phyloP scores from a whole-genome alignment of 768 basidiomycete genomes.

The Tylopilus sp. region DNA sequence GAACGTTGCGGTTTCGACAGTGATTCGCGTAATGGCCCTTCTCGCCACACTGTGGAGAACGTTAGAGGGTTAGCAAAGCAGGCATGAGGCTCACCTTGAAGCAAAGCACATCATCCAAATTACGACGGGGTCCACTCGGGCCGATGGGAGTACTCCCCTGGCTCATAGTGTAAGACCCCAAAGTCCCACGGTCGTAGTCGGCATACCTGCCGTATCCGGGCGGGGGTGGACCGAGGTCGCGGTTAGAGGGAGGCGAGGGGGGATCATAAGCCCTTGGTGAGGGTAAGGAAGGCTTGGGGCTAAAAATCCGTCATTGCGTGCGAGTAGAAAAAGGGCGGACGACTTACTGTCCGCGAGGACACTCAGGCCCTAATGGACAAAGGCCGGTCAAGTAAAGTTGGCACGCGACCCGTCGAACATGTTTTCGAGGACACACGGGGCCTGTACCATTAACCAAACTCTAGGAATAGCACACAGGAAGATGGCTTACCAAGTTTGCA shows the following conservation, averaged over 20 bases:
- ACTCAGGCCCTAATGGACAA: slow-evolving; percentile 87
- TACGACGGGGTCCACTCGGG: slow-evolving; percentile 53
- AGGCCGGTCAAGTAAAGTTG: slow-evolving; percentile 90
- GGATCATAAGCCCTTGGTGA: slow-evolving; percentile 72
- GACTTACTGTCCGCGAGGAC: slow-evolving; percentile 85
- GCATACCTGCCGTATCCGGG: slow-evolving; percentile 86
- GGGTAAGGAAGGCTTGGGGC: slow-evolving; percentile 76
- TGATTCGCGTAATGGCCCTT: slow-evolving; percentile 95
- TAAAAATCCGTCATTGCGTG: slow-evolving; percentile 30
- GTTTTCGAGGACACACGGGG: slow-evolving; percentile 85
- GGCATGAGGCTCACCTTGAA: slow-evolving; percentile 64
- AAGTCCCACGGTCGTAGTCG: slow-evolving; percentile 58
- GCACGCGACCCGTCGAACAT: slow-evolving; percentile 88
- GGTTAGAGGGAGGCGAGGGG: slow-evolving; percentile 68
- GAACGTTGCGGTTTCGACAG: slow-evolving; percentile 87
- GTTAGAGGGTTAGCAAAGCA: slow-evolving; percentile 1
- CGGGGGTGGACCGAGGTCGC: slow-evolving; percentile 86
- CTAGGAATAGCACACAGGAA: neutral
- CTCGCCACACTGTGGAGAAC: slow-evolving; percentile 66
- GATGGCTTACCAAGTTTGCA: slow-evolving; percentile 77
- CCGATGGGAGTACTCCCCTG: slow-evolving; percentile 29
- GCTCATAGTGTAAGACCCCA: slow-evolving; percentile 29
- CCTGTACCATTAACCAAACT: slow-evolving; percentile 43
- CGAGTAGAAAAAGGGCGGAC: neutral
- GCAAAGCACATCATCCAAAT: slow-evolving; percentile 80